Evolutionary conservation across 441 rosid genomes (phyloP).

Genomic region (Erysimum cheiri): DNA sequence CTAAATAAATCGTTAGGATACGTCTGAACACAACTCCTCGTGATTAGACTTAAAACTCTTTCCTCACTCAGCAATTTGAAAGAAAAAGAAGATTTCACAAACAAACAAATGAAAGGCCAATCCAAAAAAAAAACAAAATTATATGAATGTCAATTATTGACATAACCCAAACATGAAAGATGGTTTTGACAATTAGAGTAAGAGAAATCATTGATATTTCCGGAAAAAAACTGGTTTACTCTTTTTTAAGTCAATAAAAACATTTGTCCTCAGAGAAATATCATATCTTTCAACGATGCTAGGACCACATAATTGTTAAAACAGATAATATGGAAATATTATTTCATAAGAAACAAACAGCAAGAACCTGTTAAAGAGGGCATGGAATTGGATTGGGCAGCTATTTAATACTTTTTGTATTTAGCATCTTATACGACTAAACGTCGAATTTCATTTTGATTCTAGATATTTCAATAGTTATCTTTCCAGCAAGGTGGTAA

Average conservation of each 20-base stretch:
- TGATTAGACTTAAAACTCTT: background rate
- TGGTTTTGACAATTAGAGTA: background rate
- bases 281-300: constrained; percentile 1
- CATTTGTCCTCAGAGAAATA: constrained; percentile 19
- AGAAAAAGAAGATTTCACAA: background rate
- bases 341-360: constrained; percentile 27
- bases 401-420: constrained; percentile 31
- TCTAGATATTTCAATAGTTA: background rate
- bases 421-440: background rate
- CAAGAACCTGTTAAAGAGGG: constrained; percentile 1
- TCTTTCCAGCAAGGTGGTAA: constrained; percentile 20
- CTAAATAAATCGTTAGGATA: background rate
- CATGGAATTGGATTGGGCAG: constrained; percentile 35
- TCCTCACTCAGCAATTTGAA: background rate
- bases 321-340: background rate
- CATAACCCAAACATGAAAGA: constrained; percentile 6
- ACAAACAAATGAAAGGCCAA: background rate
- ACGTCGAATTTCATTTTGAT: background rate
- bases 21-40: background rate
- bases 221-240: constrained; percentile 2
- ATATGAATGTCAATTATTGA: background rate
- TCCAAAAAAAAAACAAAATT: background rate
- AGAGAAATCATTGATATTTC: background rate
- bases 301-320: constrained; percentile 34
- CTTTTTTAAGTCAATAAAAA: constrained; percentile 29